Evolutionary conservation across 2,329 filamentous ascomycete species (phyloP), one percentile per base, ranked within the genome.

Genomic region (Metarhizium sp.): DNA sequence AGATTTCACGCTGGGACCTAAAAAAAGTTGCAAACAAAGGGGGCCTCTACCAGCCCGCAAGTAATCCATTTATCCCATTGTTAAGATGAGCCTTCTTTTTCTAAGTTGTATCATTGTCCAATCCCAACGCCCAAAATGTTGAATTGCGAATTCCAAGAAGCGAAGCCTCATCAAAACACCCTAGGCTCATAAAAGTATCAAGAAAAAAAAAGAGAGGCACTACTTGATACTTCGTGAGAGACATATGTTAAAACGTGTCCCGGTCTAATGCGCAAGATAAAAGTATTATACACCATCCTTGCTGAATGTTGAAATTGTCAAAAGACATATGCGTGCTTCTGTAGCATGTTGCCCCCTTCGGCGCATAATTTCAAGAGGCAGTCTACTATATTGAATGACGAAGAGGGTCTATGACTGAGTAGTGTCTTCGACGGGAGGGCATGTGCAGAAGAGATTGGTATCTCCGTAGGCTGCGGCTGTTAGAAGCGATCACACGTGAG

Each of bases 401-500:
- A 8, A 11, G 10, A 43, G 8, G 10, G 4, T 55, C 42, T 47
- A 55, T 53, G 54, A 59, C 20, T 56, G 55, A 5, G 60, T 78
- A 16, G 77, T 80, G 61, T 80, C 78, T 71, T 90, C 88, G 7
- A 95, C 88, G 0, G 92, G 90, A 43, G 89, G 87, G 70, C 92
- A 96, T 10, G 90, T 95, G 78, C 92, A 96, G 80, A 96, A 96
- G 58, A 96, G 82, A 74, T 96, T 95, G 66, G 86, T 81, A 67
- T 96, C 92, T 57, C 92, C 92, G 66, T 90, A 96, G 13, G 89
- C 89, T 92, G 62, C 36, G 52, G 43, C 34, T n/a, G 45, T 48
- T 13, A 36, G 29, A 46, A 16, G 29, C 7, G n/a, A 46, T 46
- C 20, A 25, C 11, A 32, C 2, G 20, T 16, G 7, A 20, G 6